Percentiles rank a stretch among this genome's conserved stretches.
phyloP scores from a whole-genome alignment of 805 yeast genomes.

The Monosporozyma aerobia region DNA sequence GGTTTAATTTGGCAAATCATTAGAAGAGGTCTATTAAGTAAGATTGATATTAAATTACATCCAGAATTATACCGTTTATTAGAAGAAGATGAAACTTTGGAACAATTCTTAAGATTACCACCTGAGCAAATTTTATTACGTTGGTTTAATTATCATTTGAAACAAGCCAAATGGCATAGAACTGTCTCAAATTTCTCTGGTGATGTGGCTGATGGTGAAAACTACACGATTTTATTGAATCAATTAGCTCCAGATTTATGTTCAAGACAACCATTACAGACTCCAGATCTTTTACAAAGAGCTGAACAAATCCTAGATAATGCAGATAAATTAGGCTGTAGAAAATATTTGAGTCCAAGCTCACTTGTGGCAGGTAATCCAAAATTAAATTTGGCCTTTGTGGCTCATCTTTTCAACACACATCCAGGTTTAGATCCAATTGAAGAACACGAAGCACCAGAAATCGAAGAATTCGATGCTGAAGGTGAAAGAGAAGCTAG shows the following conservation, averaged over 20 bases:
- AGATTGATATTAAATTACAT: conserved; percentile 91
- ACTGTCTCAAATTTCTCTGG: conserved; percentile 76
- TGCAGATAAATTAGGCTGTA: conserved; percentile 85
- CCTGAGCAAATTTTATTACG: conserved; percentile 95
- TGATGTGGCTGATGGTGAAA: conserved; percentile 92
- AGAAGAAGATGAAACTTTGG: conserved; percentile 94
- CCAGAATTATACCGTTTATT: conserved; percentile 92
- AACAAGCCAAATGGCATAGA: conserved; percentile 84
- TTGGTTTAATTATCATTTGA: conserved; percentile 95
- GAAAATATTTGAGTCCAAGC: conserved; percentile 90
- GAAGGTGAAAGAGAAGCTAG: conserved; percentile 99
- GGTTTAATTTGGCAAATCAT: conserved; percentile 97
- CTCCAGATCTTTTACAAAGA: conserved; percentile 60
- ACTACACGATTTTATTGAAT: conserved; percentile 79
- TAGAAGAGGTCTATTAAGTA: conserved; percentile 87
- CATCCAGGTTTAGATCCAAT: conserved; percentile 95
- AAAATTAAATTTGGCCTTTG: conserved; percentile 90
- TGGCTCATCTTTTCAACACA: conserved; percentile 93
- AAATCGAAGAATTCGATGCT: conserved; percentile 96
- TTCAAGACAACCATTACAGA: conserved; percentile 74
- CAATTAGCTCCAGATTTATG: conserved; percentile 82
- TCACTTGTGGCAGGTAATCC: conserved; percentile 95
- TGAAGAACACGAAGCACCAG: conserved; percentile 83
- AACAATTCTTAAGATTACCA: conserved; percentile 90
- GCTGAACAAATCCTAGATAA: conserved; percentile 80